A percentile compares a stretch with the other conserved stretches of the same genome.
phyloP scores from a whole-genome alignment of 352 stramenopile species.

The Phytopythium montanum region DNA sequence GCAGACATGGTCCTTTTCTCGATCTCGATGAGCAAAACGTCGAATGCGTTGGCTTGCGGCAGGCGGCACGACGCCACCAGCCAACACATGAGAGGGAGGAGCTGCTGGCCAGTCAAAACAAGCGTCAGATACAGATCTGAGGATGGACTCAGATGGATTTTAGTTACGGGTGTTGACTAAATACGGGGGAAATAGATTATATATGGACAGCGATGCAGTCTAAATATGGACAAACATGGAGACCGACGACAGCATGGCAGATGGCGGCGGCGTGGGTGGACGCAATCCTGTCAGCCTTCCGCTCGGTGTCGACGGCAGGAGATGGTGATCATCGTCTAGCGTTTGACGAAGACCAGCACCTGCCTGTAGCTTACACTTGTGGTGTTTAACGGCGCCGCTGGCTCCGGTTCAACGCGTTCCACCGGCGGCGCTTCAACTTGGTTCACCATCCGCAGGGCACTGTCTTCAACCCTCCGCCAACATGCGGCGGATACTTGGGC shows the following conservation, averaged over 20 bases:
- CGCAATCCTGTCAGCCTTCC: neutral
- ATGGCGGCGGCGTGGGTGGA: neutral
- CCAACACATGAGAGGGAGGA: neutral
- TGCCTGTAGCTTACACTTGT: neutral
- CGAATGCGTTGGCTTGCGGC: constrained; percentile 30
- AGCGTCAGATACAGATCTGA: constrained; percentile 20
- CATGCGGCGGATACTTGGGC: neutral
- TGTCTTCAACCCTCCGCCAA: neutral
- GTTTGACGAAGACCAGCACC: no score
- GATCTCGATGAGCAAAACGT: constrained; percentile 51
- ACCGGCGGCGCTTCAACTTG: neutral
- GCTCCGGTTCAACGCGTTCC: constrained; percentile 1
- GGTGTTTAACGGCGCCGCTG: neutral
- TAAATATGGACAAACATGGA: neutral
- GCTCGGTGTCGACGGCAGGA: no score
- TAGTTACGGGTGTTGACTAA: no score
- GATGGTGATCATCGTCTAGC: no score
- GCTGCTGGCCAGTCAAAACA: constrained; percentile 27
- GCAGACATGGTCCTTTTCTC: constrained; percentile 48
- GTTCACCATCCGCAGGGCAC: neutral
- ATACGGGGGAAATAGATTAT: no score
- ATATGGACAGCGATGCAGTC: no score
- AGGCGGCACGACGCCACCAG: constrained; percentile 13
- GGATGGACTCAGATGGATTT: neutral
- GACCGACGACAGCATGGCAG: neutral